Base-by-base conservation (phyloP, 2,329 filamentous ascomycete genomes). In the Ustilaginoidea virens region DNA sequence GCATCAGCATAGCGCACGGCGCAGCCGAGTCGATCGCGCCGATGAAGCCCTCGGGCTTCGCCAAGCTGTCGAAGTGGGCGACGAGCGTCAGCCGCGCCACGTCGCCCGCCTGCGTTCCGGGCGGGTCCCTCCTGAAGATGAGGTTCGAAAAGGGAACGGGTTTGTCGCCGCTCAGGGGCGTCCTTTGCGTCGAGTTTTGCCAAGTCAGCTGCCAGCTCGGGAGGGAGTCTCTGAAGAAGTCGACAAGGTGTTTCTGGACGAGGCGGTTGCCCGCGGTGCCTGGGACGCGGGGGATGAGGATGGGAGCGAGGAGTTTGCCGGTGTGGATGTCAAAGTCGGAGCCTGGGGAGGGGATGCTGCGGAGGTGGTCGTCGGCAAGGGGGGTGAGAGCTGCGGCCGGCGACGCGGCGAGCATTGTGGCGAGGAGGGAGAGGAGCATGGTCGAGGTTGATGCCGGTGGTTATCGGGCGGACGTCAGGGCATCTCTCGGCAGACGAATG, bases 21-120 rank as follows among this genome's bases (percentile, higher is more conserved):
- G 81, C 90, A 1, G 90, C 90, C 43, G 83, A 93, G 48, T 98
- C 90, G 10, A 74, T 92, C 1, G 87, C 90, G 1, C 90, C 90
- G 33, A 98, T 80, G 49, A 98, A 98, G 1, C 85, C 87, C 35
- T 74, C 58, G 0, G 86, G 87, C 16, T 61, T 62, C 33, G 79
- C 65, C 54, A 92, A 80, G 48, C 75, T 86, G 45, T 98, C 90
- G 50, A 93, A 96, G 49, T 98, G 90, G 23, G 90, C 90, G 5
- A 87, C 90, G 31, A 98, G 64, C 10, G 83, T 87, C 46, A 96
- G 57, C 27, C 85, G 63, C 23, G 77, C 75, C 3, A 90, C 74
- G 40, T 94, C 76, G 1, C 86, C 87, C 0, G 58, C 52, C 5
- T 63, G 56, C 1, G 75, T 61, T 72, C 82, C 90, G 2, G 90